Percentiles rank a stretch among this genome's conserved stretches.
Conservation (phyloP, 2,329 filamentous ascomycete genomes). For the Pestalotiopsis sp. region DNA sequence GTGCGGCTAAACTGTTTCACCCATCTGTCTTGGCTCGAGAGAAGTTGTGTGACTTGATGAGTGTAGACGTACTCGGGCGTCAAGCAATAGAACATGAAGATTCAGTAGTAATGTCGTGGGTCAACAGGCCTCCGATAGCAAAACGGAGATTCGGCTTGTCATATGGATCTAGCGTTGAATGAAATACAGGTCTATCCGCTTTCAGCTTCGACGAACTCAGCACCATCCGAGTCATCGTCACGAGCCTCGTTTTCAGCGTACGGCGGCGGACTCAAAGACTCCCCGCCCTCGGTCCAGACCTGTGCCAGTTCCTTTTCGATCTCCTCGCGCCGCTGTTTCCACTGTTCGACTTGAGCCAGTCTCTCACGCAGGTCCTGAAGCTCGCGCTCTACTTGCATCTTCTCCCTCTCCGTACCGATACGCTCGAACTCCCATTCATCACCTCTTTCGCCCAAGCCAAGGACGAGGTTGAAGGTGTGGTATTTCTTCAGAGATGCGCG, state of each 20-base stretch:
- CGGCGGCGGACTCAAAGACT: slow-evolving; percentile 47
- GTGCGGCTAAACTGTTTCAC: background rate
- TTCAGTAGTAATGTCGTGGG: background rate
- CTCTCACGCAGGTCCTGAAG: slow-evolving; percentile 80
- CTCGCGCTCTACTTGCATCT: slow-evolving; percentile 90
- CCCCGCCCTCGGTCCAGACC: slow-evolving; percentile 60
- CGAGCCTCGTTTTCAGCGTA: slow-evolving; percentile 36
- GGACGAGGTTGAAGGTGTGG: slow-evolving; percentile 85
- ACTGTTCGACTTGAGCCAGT: slow-evolving; percentile 78
- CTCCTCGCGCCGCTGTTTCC: slow-evolving; percentile 76
- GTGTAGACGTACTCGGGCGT: background rate
- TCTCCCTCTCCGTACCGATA: slow-evolving; percentile 92
- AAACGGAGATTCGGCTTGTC: background rate
- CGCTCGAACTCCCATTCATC: slow-evolving; percentile 90
- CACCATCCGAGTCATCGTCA: slow-evolving; percentile 5
- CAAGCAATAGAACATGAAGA: background rate
- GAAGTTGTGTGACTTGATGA: background rate
- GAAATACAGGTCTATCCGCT: slow-evolving; percentile 4
- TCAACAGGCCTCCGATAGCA: background rate
- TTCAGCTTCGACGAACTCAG: slow-evolving; percentile 16
- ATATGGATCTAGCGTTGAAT: background rate
- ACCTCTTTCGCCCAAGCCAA: slow-evolving; percentile 80
- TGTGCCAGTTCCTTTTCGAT: slow-evolving; percentile 80
- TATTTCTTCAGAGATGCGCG: slow-evolving; percentile 94
- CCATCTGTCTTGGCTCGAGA: background rate